Base-by-base conservation (phyloP, 257 asterid species). In the Nicotiana benthamiana region DNA sequence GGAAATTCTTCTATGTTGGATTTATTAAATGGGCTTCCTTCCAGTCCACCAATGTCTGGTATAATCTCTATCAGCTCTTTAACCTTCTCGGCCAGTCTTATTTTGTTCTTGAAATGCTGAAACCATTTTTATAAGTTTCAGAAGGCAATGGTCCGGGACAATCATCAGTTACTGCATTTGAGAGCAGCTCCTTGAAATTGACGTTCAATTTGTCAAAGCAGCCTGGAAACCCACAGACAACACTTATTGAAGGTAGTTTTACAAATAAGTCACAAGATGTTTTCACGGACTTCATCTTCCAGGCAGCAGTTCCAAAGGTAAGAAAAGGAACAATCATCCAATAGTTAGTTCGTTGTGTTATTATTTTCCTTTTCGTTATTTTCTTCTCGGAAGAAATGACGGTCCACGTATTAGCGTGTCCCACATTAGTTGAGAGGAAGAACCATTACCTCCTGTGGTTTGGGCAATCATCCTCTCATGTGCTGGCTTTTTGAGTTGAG, bases 251-350 rank as follows among this genome's bases (percentile, higher is more conserved):
- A 86, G 95, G 97, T 82, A 86, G 86, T 66, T 92, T 96, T 85
- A 63, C 80, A 32, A 96, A 96, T 86, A 94, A 91, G 82, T 90
- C 98, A 12, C 77, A 93, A 81, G 82, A 92, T 85, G 84, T 81
- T 54, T 96, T 84, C 88, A 89, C 94, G 10, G 92, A 92, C 84
- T 96, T 96, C 40, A 84, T 94, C 65, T 96, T 96, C 89, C 97
- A 90, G 94, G 96, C 97, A 36, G 98, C 99, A 0, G 99, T 96
- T 60, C 99, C 99, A 27, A 96, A 94, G 98, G 99, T 94, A 96
- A 67, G 51, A 13, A 48, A 48, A 48, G 62, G 61, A 46, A 46
- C 43, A 8, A 24, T 48, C 43, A 74, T 26, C 79, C 43, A 48
- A 18, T 26, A 15, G 43, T 74, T 48, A 72, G 4, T 72, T 72